Evolutionary conservation across 1,139 yeast genomes (phyloP), one percentile per base, ranked within the genome.

Genomic region (Pichia sp.): DNA sequence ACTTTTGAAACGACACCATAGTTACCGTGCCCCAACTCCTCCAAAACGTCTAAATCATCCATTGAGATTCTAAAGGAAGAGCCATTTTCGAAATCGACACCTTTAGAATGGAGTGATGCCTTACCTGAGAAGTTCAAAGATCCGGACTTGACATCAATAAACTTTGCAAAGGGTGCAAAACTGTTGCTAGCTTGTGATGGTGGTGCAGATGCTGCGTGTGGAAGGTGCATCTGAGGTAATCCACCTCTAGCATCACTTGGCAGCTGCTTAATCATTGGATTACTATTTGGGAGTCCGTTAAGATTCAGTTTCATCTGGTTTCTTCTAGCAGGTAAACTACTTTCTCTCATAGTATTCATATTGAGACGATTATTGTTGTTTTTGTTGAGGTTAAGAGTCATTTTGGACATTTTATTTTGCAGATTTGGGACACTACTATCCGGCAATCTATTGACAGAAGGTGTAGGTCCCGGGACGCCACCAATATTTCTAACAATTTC

Each of bases 1-100:
- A 88, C 97, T 59, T 87, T 87, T 22, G 87, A 77, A 14, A 91
- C 98, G 1, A 94, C 84, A 37, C 97, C 98, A 57, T 91, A 91
- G 61, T 91, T 91, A 10, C 98, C 98, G 35, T 88, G 74, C 3
- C 98, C 98, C 33, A 91, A 64, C 59, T 88, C 97, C 35, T 83
- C 94, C 27, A 79, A 56, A 45, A 82, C 74, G 53, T 87, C 93
- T 44, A 91, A 66, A 55, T 88, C 95, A 49, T 86, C 94, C 38
- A 87, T 68, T 3, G 94, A 81, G 30, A 93, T 86, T 41, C 84
- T 69, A 60, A 91, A 88, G 34, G 87, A 79, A 5, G 88, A 75
- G 0, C 98, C 98, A 33, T 84, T 77, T 31, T 85, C 75, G 51
- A 91, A 91, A 56, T 87, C 94, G 30, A 91, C 80, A 31, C 98